Evolutionary conservation across 768 basidiomycete genomes (phyloP), one percentile per base, ranked within the genome.

Genomic region (Cyclocybe cylindracea): DNA sequence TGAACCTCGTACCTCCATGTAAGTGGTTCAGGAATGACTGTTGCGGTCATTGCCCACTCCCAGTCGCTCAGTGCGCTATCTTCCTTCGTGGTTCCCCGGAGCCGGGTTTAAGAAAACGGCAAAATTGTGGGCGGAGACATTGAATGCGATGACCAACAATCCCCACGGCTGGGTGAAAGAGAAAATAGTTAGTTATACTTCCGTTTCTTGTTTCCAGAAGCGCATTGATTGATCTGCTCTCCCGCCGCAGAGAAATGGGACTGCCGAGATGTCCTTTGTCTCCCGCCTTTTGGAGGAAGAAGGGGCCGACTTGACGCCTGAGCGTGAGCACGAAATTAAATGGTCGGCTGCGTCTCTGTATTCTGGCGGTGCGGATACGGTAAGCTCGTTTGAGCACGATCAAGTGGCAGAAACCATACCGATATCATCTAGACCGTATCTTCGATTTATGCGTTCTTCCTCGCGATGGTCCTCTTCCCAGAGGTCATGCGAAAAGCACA

Each of bases 11-110:
- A 8, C 83, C 83, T 5, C 61, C 72, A 13, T 47, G 76, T 76
- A 47, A 49, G 73, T 64, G 42, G 33, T 29, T 24, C 13, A 44
- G 24, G 5, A 24, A 34, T 39, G 24, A 10, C 36, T n/a, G 32
- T 4, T 16, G 16, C 16, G 16, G 16, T 16, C 16, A 38, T 16
- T 45, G 34, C 10, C 36, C 2, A 11, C 19, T 24, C 24, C 24
- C 5, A 35, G 45, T 33, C 24, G 44, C 31, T 6, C 43, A 84
- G 80, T 82, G 48, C 68, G 69, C 34, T 62, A 78, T 47, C 44
- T 80, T 36, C 80, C 80, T n/a, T 66, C 70, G n/a, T 84, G 83
- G 83, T 74, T 84, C 54, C 83, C 83, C 4, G 83, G 83, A 4
- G 78, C 79, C 8, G 67, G 67, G 0, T 85, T 85, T 70, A 75